Evolutionary conservation across 2,329 filamentous ascomycete species (phyloP), one percentile per base, ranked within the genome.

Genomic region (Venturia nashicola): DNA sequence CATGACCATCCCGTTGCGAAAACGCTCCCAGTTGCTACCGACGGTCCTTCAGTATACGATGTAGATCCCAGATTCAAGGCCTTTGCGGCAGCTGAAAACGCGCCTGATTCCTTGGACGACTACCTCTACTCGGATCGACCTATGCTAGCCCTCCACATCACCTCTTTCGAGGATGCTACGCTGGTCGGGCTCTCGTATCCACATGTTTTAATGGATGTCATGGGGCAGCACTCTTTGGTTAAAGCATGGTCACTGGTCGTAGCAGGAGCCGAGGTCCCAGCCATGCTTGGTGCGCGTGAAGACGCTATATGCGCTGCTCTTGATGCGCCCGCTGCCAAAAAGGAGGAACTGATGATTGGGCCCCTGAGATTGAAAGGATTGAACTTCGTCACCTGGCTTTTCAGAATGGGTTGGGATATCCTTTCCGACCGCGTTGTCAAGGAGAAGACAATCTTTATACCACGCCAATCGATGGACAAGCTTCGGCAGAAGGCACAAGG

Each of bases 161-260:
- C 77, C 3, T 75, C 76, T 0, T 83, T 84, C 68, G 68, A 67
- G 3, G 77, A 84, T 64, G 77, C 78, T 0, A 84, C 82, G 0
- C 68, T 83, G 0, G 71, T 84, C 1, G 73, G 74, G 0, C 66
- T 83, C 0, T 71, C 72, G 1, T 81, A 75, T 71, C 76, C 78
- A 1, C 82, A 84, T 68, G 76, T 76, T 0, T 68, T 82, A 6
- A 76, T 77, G 65, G 81, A 83, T 14, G 39, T 42, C 9, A 61
- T 44, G 40, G 59, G 34, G 3, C 14, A n/a, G 9, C 40, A 36
- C 3, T 20, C 42, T 18, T 32, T 61, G 34, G 36, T 61, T 14
- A 61, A 27, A 23, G 36, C 59, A 12, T 42, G 36, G 36, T 40
- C 40, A 46, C 40, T 44, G 40, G 23, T 44, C 36, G 16, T 61